These are phyloP conservation scores for Ustilago tritici DNA, from an alignment of 1,284 basidiomycete species.

Conservation along the genomic window DNA sequence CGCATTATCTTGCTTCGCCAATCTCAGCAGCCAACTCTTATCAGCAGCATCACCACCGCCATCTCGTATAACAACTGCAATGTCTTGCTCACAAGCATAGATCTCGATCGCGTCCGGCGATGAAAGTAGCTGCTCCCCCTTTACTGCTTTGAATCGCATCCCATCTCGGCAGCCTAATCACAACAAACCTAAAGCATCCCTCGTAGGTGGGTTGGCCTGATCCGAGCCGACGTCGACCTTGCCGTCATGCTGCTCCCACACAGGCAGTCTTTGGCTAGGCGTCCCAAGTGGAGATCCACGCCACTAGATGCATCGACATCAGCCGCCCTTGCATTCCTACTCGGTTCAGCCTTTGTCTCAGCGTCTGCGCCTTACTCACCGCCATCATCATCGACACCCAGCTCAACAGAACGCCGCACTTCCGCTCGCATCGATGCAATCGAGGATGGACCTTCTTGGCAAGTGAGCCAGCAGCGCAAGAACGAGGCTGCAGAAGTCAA, in stretches of 20 bases:
- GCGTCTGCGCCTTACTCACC: not conserved
- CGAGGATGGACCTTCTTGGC: not conserved
- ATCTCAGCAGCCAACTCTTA: not conserved
- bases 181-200: not conserved
- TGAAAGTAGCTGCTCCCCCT: not conserved
- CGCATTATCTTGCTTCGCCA: not conserved
- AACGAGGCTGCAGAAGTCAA: not conserved
- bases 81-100: conserved; percentile 30
- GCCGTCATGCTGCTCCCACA: conserved; percentile 1
- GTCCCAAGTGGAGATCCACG: not conserved
- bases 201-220: not conserved
- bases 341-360: conserved; percentile 8
- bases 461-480: not conserved
- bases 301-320: not conserved
- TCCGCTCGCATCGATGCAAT: not conserved
- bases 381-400: not conserved
- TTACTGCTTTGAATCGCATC: not conserved
- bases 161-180: not conserved
- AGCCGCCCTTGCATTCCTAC: conserved; percentile 7
- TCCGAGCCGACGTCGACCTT: not conserved
- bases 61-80: conserved; percentile 5
- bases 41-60: not conserved
- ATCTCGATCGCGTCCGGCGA: conserved; percentile 22
- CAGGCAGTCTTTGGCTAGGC: conserved; percentile 4
- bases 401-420: not conserved